Evolutionary conservation across 192 early-diverging fungal species (phyloP).

Genomic region (Oehlia diaphana): DNA sequence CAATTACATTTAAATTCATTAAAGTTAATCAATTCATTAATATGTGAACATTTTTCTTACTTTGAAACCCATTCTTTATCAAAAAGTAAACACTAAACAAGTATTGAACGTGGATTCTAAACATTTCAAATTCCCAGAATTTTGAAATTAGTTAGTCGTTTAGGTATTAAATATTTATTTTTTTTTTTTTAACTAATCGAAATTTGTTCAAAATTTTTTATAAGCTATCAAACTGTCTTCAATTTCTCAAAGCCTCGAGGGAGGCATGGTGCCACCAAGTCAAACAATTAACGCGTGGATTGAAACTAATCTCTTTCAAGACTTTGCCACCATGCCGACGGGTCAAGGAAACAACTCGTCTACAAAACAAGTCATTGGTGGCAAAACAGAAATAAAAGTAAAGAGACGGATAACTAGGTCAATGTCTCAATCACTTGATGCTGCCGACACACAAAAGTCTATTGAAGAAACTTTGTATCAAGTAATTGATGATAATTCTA

Average conservation of each 20-base stretch:
- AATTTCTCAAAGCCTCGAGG: slow-evolving; percentile 19
- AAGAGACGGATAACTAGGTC: slow-evolving; percentile 10
- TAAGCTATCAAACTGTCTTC: slow-evolving; percentile 11
- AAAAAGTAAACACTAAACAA: not conserved
- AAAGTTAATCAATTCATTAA: not conserved
- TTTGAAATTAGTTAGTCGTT: not conserved
- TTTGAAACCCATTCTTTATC: not conserved
- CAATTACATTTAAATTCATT: not conserved
- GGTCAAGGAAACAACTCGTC: slow-evolving; percentile 1
- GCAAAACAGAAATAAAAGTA: slow-evolving; percentile 6
- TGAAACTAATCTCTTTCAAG: slow-evolving; percentile 25
- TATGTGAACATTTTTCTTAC: not conserved
- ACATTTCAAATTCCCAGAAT: not conserved
- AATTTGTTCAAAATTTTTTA: not conserved
- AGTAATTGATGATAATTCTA: not conserved
- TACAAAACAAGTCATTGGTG: not conserved
- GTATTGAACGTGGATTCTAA: not conserved
- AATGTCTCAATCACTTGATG: not conserved
- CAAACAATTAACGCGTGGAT: slow-evolving; percentile 26
- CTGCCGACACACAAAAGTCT: not conserved
- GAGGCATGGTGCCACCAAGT: slow-evolving; percentile 28
- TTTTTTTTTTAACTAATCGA: not conserved
- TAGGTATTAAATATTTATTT: not conserved
- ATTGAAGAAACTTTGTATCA: not conserved
- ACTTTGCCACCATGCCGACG: slow-evolving; percentile 24